Percentiles rank a stretch among this genome's conserved stretches.
phyloP scores from a whole-genome alignment of 352 stramenopile genomes.

The Sclerospora graminicola region DNA sequence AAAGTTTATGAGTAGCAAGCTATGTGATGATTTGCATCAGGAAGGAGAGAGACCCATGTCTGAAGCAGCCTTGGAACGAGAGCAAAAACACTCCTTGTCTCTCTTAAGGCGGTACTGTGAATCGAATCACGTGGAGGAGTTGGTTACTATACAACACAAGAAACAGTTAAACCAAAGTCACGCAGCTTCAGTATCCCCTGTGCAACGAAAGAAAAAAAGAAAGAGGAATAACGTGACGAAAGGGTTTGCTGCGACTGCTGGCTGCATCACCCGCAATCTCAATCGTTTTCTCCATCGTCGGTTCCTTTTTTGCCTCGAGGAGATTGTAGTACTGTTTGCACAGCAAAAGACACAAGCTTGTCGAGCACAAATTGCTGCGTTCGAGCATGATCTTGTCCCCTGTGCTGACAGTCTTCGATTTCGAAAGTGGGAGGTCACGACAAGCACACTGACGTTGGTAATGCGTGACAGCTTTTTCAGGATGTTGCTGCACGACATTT shows the following conservation, averaged over 20 bases:
- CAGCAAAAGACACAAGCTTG: constrained; percentile 59
- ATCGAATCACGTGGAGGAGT: constrained; percentile 36
- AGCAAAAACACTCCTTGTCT: constrained; percentile 10
- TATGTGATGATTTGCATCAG: constrained; percentile 42
- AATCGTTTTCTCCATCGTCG: constrained; percentile 57
- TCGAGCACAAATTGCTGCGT: constrained; percentile 29
- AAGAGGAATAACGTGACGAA: constrained; percentile 24
- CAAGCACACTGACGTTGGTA: constrained; percentile 51
- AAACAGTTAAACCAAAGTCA: constrained; percentile 11
- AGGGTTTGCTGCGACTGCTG: constrained; percentile 6
- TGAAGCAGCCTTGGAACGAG: constrained; percentile 5
- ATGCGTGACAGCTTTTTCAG: constrained; percentile 68
- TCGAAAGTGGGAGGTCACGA: constrained; percentile 60
- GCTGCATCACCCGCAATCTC: constrained; percentile 27
- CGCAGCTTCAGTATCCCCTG: background rate
- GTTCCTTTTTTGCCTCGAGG: constrained; percentile 73
- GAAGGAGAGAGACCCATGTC: constrained; percentile 34
- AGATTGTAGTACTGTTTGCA: constrained; percentile 64
- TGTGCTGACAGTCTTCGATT: constrained; percentile 31
- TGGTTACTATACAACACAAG: constrained; percentile 45
- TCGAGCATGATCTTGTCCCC: constrained; percentile 44
- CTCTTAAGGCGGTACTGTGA: constrained; percentile 44
- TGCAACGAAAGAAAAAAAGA: constrained; percentile 12
- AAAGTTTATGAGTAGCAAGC: constrained; percentile 57
- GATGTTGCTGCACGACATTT: constrained; percentile 60